A percentile compares a stretch with the other conserved stretches of the same genome.
Conservation (phyloP, 1,139 yeast species). For the Sugiyamaella sp. region DNA sequence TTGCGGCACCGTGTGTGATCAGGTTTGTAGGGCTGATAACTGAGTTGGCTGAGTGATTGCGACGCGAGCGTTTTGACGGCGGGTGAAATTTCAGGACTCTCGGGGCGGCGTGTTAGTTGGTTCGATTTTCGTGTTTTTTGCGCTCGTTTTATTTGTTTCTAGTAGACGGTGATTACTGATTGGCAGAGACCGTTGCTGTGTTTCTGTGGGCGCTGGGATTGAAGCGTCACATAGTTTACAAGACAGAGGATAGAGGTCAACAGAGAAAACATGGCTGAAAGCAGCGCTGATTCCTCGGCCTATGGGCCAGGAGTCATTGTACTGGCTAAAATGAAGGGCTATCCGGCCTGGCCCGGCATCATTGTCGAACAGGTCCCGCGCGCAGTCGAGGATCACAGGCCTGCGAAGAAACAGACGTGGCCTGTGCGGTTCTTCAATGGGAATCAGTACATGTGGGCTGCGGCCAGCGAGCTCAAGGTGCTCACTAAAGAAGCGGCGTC, state of each 20-base stretch:
- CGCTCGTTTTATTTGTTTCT: too few relatives aligned
- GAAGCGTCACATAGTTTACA: too few relatives aligned
- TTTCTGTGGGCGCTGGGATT: too few relatives aligned
- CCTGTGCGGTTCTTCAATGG: constrained; percentile 45
- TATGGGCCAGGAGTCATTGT: constrained; percentile 41
- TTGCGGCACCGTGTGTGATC: too few relatives aligned
- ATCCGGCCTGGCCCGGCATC: constrained; percentile 48
- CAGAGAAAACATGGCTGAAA: constrained; percentile 14
- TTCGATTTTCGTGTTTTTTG: too few relatives aligned
- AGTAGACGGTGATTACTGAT: too few relatives aligned
- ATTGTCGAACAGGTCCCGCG: constrained; percentile 31
- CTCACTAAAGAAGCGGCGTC: constrained; percentile 38
- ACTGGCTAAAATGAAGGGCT: constrained; percentile 44
- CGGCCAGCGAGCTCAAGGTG: constrained; percentile 36
- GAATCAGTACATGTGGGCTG: constrained; percentile 40
- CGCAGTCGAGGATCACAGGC: constrained; percentile 36
- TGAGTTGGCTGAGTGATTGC: too few relatives aligned
- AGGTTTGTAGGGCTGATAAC: too few relatives aligned
- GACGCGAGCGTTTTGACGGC: too few relatives aligned
- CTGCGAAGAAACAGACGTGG: constrained; percentile 32
- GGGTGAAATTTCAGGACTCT: too few relatives aligned
- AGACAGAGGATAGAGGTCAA: too few relatives aligned
- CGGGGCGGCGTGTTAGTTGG: too few relatives aligned
- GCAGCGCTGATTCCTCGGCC: constrained; percentile 3
- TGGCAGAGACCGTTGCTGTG: neutral